Conservation (phyloP, 441 rosid genomes). For the Gossypium davidsonii region DNA sequence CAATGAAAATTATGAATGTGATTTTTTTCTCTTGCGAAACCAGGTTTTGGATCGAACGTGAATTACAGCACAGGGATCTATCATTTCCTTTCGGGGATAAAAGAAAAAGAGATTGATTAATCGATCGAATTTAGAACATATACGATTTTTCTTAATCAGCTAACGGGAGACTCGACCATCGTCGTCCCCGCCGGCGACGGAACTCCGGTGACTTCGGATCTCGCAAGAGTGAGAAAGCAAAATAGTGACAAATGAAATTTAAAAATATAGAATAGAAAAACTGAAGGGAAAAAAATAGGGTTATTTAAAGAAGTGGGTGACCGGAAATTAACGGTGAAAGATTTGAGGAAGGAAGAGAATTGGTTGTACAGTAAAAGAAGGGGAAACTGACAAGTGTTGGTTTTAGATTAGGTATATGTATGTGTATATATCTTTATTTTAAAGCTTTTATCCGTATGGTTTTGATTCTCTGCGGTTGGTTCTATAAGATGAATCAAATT, state of each 20-base stretch:
- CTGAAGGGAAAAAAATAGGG: neutral
- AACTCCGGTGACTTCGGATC: slow-evolving; percentile 28
- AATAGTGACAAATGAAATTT: neutral
- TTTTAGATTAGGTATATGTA: neutral
- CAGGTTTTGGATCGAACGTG: slow-evolving; percentile 12
- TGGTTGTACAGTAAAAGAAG: neutral
- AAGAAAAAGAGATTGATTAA: neutral
- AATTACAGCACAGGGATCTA: slow-evolving; percentile 3
- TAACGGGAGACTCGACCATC: slow-evolving; percentile 25
- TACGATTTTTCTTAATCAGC: neutral
- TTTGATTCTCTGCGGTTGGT: neutral
- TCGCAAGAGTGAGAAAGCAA: neutral
- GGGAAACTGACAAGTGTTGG: slow-evolving; percentile 30
- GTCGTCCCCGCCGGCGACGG: slow-evolving; percentile 23
- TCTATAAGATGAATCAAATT: neutral
- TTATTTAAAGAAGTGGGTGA: slow-evolving; percentile 11
- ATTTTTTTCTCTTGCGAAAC: slow-evolving; percentile 16
- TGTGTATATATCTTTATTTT: neutral
- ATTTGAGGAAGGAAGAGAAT: neutral
- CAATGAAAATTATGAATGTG: neutral
- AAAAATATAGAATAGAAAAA: neutral
- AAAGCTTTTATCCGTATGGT: neutral
- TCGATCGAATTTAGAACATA: neutral
- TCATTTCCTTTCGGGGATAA: neutral
- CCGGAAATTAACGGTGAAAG: slow-evolving; percentile 19